Evolutionary conservation across 768 basidiomycete genomes (phyloP), one percentile per base, ranked within the genome.

Genomic region (Leucocoprinus leucothites): DNA sequence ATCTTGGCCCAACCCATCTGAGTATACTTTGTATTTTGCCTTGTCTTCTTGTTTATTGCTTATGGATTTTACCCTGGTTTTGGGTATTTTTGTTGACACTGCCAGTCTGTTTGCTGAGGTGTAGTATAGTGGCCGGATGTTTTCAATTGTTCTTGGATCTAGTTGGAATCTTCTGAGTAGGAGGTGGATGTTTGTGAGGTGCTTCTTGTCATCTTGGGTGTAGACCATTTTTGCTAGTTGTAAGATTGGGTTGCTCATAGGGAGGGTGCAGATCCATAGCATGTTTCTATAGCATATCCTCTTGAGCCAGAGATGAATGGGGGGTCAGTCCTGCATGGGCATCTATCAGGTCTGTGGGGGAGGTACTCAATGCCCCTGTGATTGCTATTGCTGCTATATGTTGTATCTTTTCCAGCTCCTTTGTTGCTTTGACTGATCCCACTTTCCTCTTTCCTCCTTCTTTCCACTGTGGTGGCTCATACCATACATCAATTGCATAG

Each of bases 401-500:
- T 42, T 67, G 67, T 1, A 63, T 38, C 18, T 31, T 57, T 14
- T 35, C 31, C 3, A 69, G 49, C 28, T 56, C 26, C 9, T 57
- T 56, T 9, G 60, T 9, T 13, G 58, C 56, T 7, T 36, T 48
- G 3, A 58, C 57, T 25, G 61, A 62, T 0, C 63, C 60, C 9
- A 28, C 25, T 7, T 40, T 50, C 7, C 36, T 50, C 25, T 56
- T 53, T 7, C 14, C 9, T 1, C 55, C 59, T 25, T 36, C 24
- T 2, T 22, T 16, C 16, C 31, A 31, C 19, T 36, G 14, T 0
- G 50, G 51, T 3, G 66, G 68, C 1, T 50, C 57, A 53, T 63
- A 67, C 64, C 63, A 69, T 0, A 66, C 41, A 14, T 68, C 66
- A 1, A 61, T 51, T 2, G 61, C 63, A 31, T 69, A 69, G 0